Evolutionary conservation across 1,284 basidiomycete genomes (phyloP), one percentile per base, ranked within the genome.

Genomic region (Kwoniella shivajii): DNA sequence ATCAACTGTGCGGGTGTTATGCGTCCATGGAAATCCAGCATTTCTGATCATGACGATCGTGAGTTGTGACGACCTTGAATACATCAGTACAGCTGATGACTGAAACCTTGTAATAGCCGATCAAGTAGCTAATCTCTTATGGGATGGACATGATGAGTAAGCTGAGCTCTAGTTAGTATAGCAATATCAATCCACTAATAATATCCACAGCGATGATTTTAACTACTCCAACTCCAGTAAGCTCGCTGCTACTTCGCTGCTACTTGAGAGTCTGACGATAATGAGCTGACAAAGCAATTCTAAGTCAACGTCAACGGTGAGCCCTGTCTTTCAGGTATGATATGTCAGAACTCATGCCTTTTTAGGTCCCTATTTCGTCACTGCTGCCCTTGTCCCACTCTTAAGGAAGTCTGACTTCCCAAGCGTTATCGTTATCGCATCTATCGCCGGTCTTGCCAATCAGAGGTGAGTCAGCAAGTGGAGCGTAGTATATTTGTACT

Each of bases 1-100:
- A 63, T 77, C 61, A 77, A 77, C 58, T 72, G 71, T 54, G 71
- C 72, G 0, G 75, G 71, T 16, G 68, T 75, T 9, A 66, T 72
- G 54, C 54, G 49, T 39, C 59, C 47, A 14, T 73, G 65, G 61
- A 59, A 58, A 48, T 71, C 63, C 26, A 55, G 52, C 18, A 67
- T 71, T 5, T 61, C 50, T 3, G 59, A 71, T 37, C 64, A 69
- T 36, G 56, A 71, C 47, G 66, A 74, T 62, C 66, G 71, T 73
- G 31, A 52, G 69, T 53, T 0, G 10, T 14, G n/a, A 50, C 22
- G 14, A n/a, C 29, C 14, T 6, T 31, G 39, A n/a, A n/a, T n/a
- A n/a, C n/a, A n/a, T n/a, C n/a, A n/a, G n/a, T n/a, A n/a, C n/a
- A n/a, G n/a, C n/a, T n/a, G n/a, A n/a, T n/a, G 36, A 24, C 14